These are phyloP conservation scores for Euphrasia confusa DNA, from an alignment of 257 asterid genomes.

Conservation along the genomic window DNA sequence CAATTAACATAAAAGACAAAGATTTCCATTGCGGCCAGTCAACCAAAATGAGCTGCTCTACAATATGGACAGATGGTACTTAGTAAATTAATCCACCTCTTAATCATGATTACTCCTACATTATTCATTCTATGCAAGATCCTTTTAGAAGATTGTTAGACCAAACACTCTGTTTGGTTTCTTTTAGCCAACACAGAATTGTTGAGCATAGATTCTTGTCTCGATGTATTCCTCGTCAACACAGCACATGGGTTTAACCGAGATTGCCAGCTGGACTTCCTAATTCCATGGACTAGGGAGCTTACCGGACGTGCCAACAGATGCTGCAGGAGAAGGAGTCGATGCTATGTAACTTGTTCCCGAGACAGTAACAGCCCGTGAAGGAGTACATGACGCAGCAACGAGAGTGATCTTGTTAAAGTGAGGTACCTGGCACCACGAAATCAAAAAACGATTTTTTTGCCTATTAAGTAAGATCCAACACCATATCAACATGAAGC, in stretches of 20 bases:
- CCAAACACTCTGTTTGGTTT: too few species aligned
- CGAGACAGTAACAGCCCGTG: conserved; percentile 36
- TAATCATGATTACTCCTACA: background rate
- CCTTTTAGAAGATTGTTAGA: too few species aligned
- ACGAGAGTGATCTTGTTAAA: conserved; percentile 49
- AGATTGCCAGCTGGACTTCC: background rate
- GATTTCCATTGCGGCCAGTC: background rate
- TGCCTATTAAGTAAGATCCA: background rate
- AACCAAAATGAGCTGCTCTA: too few species aligned
- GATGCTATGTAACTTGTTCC: conserved; percentile 68
- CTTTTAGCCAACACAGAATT: background rate
- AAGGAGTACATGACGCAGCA: conserved; percentile 58
- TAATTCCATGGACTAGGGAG: conserved; percentile 72
- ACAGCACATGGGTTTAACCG: background rate
- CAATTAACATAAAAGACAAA: background rate
- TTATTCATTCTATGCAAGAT: too few species aligned
- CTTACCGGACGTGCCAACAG: conserved; percentile 66
- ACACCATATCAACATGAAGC: background rate
- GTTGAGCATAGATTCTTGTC: background rate
- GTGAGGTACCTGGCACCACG: conserved; percentile 48
- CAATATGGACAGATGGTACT: conserved; percentile 3
- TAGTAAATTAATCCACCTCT: background rate
- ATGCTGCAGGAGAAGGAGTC: conserved; percentile 92
- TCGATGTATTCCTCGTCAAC: too few species aligned
- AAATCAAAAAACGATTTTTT: background rate